Conservation (phyloP, 129 eudicot species). For the Artemisia annua region DNA sequence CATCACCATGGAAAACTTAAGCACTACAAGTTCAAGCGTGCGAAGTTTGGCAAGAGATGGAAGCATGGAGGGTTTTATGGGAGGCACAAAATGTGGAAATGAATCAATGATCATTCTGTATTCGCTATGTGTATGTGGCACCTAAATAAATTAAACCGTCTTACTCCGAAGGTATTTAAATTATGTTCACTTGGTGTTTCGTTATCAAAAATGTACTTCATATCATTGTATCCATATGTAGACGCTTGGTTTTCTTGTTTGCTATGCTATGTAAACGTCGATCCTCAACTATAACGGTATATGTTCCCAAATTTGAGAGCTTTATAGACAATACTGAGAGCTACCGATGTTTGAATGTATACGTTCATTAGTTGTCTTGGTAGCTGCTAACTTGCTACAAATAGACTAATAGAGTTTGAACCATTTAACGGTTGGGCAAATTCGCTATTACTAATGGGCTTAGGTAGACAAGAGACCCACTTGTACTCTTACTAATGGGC, state of each 20-base stretch:
- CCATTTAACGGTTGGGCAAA: too few species aligned
- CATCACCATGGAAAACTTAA: slow-evolving; percentile 34
- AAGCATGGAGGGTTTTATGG: slow-evolving; percentile 34
- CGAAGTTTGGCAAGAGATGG: slow-evolving; percentile 35
- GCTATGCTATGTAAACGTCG: background rate
- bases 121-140: background rate
- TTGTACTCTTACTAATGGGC: too few species aligned
- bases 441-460: too few species aligned
- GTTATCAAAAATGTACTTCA: background rate
- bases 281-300: background rate
- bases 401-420: too few species aligned
- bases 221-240: background rate
- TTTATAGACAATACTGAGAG: background rate
- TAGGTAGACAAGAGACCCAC: too few species aligned
- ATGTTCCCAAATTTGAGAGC: background rate
- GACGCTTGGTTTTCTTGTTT: too few species aligned
- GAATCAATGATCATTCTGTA: background rate
- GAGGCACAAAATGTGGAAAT: slow-evolving; percentile 40
- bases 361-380: too few species aligned
- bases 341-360: background rate
- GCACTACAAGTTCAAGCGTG: slow-evolving; percentile 33
- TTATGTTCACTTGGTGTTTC: background rate
- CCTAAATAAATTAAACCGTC: background rate
- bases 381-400: too few species aligned
- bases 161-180: background rate